phyloP scores from a whole-genome alignment of 805 yeast species.

The Metschnikowia proteae region DNA sequence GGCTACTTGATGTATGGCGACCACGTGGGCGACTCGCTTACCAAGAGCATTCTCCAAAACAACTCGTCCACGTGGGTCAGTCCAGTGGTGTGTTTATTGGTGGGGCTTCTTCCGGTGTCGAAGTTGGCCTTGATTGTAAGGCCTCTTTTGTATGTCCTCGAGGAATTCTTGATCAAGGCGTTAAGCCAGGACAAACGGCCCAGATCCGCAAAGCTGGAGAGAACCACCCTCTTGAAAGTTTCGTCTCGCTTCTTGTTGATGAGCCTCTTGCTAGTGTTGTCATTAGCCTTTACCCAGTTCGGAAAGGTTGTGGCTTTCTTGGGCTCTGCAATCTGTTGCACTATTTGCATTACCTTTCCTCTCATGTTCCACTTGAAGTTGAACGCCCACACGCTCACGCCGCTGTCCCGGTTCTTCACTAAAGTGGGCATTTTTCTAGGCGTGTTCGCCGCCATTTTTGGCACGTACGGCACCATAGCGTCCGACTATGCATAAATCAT shows the following conservation, averaged over 20 bases:
- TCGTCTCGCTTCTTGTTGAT: constrained; percentile 24
- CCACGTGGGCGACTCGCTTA: constrained; percentile 64
- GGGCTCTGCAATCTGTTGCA: constrained; percentile 41
- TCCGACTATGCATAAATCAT: background rate
- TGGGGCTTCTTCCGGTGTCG: constrained; percentile 39
- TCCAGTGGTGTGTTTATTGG: constrained; percentile 27
- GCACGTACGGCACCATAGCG: constrained; percentile 17
- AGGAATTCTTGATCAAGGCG: constrained; percentile 19
- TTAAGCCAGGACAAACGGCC: constrained; percentile 7
- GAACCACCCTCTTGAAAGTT: constrained; percentile 3
- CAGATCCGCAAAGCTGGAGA: constrained; percentile 1
- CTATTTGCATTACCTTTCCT: constrained; percentile 40
- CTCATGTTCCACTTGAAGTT: constrained; percentile 29
- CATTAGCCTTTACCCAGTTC: constrained; percentile 34
- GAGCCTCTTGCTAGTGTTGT: constrained; percentile 16
- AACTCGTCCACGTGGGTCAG: constrained; percentile 65
- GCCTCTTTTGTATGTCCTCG: constrained; percentile 39
- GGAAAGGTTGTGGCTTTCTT: constrained; percentile 40
- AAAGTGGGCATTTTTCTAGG: constrained; percentile 13
- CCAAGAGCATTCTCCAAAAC: constrained; percentile 67
- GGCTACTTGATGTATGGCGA: constrained; percentile 83
- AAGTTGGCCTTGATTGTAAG: constrained; percentile 38
- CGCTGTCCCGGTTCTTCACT: constrained; percentile 1
- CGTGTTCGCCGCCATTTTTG: constrained; percentile 13
- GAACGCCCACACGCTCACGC: constrained; percentile 10